Evolutionary conservation across 805 yeast genomes (phyloP), one percentile per base, ranked within the genome.

Genomic region (Schwanniomyces pseudopolymorphus): DNA sequence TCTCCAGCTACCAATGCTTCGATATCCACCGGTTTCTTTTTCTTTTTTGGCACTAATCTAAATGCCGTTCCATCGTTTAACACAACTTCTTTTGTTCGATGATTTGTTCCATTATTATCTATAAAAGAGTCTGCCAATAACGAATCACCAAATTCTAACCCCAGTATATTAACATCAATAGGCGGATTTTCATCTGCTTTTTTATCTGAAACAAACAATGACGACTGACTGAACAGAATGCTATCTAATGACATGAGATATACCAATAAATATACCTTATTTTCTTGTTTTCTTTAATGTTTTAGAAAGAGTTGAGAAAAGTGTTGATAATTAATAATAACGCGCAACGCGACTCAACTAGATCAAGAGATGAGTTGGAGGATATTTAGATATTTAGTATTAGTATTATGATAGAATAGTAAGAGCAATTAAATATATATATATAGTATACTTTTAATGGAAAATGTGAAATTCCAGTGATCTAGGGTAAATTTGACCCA

Each of bases 1-100:
- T 37, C 47, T 20, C 44, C 43, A 1, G 16, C 26, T 8, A 20
- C 37, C 24, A 40, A 19, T 11, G 14, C 4, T 7, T 33, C 40
- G 11, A 39, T 17, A 27, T 47, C 47, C 17, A 36, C n/a, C 3
- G 35, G 35, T 16, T 31, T 16, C 19, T 17, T 45, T 38, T 13
- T 25, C 35, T 16, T 16, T 16, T 19, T 47, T 27, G 5, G 19
- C 17, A 33, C 46, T 54, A n/a, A 51, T 53, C 39, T 46, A 46
- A 7, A 62, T 37, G 10, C 33, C 42, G 14, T 27, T 4, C 36
- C 35, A 20, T 40, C 27, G 7, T 19, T 36, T 7, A 36, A 5
- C 3, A 20, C 16, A 11, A 26, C 31, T 31, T 40, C 43, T 11
- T 40, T 40, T 4, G 14, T 21, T 4, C 31, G 35, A 21, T 20